Evolutionary conservation across 495 filamentous ascomycete species (phyloP).

Genomic region (Daldinia caldariorum): DNA sequence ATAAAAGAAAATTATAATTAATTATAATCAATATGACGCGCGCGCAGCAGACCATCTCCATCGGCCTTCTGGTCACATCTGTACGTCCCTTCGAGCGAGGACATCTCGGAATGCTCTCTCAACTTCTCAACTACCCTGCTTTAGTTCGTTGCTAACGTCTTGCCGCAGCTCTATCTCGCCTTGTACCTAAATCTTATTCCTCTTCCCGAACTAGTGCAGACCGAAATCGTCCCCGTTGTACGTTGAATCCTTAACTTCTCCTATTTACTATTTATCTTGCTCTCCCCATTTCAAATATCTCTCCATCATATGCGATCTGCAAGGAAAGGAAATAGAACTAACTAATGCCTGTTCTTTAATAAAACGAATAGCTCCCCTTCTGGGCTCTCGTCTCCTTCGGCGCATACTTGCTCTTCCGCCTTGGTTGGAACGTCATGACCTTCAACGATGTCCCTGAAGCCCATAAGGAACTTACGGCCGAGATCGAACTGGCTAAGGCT

Average conservation of each 20-base stretch:
- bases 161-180: slow-evolving; percentile 80
- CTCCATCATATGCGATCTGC: not conserved
- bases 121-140: not conserved
- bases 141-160: slow-evolving; percentile 3
- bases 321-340: not conserved
- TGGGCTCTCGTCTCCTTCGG: slow-evolving; percentile 92
- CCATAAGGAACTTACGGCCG: slow-evolving; percentile 85
- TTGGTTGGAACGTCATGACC: slow-evolving; percentile 90
- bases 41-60: slow-evolving; percentile 90
- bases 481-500: slow-evolving; percentile 74
- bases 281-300: not conserved
- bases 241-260: slow-evolving; percentile 33
- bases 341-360: not conserved
- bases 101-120: not conserved
- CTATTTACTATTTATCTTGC: not conserved
- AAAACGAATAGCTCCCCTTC: slow-evolving; percentile 76
- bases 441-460: slow-evolving; percentile 97
- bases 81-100: slow-evolving; percentile 58
- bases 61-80: slow-evolving; percentile 85
- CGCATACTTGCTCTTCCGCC: slow-evolving; percentile 89
- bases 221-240: slow-evolving; percentile 78
- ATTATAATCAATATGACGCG: slow-evolving; percentile 76
- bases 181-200: slow-evolving; percentile 87
- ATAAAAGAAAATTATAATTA: no score
- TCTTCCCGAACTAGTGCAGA: slow-evolving; percentile 75